Evolutionary conservation across 768 basidiomycete species (phyloP).

Genomic region (Trametes villosa): DNA sequence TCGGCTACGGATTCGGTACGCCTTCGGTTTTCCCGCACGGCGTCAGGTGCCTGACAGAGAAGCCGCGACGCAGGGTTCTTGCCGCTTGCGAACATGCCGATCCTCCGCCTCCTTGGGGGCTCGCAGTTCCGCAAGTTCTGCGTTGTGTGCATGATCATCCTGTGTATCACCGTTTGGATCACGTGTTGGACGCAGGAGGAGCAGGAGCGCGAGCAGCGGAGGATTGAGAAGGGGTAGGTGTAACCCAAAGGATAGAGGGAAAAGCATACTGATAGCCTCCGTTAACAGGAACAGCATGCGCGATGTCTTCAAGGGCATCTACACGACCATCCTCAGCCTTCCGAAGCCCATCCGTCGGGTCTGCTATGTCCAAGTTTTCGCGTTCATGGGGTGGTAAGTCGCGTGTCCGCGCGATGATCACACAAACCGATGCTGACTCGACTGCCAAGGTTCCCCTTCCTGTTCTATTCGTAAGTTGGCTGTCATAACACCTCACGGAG

Average conservation of each 20-base stretch:
- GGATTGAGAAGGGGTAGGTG: conserved; percentile 41
- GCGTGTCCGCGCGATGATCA: not conserved
- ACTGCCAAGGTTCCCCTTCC: conserved; percentile 81
- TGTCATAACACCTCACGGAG: not conserved
- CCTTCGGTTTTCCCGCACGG: not conserved
- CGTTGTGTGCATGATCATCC: conserved; percentile 77
- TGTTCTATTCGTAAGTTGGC: conserved; percentile 79
- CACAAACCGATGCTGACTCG: conserved; percentile 11
- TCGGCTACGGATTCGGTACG: conserved; percentile 91
- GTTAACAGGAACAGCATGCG: conserved; percentile 15
- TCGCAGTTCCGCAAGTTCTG: conserved; percentile 97
- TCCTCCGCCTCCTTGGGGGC: conserved; percentile 83
- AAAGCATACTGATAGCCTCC: no score
- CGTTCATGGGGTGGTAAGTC: conserved; percentile 93
- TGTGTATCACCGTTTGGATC: conserved; percentile 81
- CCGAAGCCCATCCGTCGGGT: conserved; percentile 87
- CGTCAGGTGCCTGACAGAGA: not conserved
- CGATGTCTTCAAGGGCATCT: conserved; percentile 72
- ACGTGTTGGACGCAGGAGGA: conserved; percentile 90
- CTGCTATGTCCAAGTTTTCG: conserved; percentile 92
- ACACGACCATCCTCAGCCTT: conserved; percentile 68
- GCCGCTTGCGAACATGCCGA: conserved; percentile 79
- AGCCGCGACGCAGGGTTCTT: conserved; percentile 66
- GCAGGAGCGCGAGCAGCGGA: conserved; percentile 57
- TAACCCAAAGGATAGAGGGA: no score